Conservation (phyloP, 768 basidiomycete species). For the Boletellus ananiceps region DNA sequence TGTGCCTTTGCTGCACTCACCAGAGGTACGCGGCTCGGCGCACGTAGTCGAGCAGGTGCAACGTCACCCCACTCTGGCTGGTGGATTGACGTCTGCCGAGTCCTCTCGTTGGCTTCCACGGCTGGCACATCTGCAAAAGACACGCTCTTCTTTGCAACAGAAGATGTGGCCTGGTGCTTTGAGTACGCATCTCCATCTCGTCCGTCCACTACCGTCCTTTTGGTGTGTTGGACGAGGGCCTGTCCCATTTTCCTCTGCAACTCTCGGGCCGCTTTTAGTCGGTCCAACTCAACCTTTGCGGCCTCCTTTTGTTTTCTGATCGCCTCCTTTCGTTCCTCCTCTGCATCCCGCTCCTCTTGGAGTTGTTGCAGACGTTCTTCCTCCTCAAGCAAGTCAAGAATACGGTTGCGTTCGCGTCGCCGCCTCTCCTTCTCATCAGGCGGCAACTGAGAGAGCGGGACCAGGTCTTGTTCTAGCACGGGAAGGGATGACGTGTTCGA, state of each 20-base stretch:
- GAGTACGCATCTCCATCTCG: slow-evolving; percentile 27
- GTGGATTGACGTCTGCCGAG: slow-evolving; percentile 1
- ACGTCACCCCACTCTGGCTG: slow-evolving; percentile 52
- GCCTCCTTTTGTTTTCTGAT: slow-evolving; percentile 49
- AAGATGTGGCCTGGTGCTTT: slow-evolving; percentile 25
- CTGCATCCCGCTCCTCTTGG: slow-evolving; percentile 37
- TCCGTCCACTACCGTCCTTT: slow-evolving; percentile 32
- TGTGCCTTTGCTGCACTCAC: slow-evolving; percentile 29
- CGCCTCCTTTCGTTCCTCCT: slow-evolving; percentile 43
- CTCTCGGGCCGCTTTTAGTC: slow-evolving; percentile 37
- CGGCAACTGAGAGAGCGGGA: slow-evolving; percentile 45
- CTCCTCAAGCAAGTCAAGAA: slow-evolving; percentile 66
- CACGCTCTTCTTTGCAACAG: slow-evolving; percentile 57
- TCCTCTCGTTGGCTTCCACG: slow-evolving; percentile 16
- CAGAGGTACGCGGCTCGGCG: slow-evolving; percentile 34
- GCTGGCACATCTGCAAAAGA: slow-evolving; percentile 50
- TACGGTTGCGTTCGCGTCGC: slow-evolving; percentile 54
- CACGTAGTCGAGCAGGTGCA: slow-evolving; percentile 44
- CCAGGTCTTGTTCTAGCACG: slow-evolving; percentile 40
- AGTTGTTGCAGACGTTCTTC: slow-evolving; percentile 53
- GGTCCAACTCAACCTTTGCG: slow-evolving; percentile 39
- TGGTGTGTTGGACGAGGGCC: slow-evolving; percentile 47
- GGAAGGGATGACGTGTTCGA: slow-evolving; percentile 13
- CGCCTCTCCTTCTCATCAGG: slow-evolving; percentile 44
- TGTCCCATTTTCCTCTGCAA: slow-evolving; percentile 79